These are phyloP conservation scores for Candida boleticola DNA, from an alignment of 805 yeast genomes.

Conservation along the genomic window DNA sequence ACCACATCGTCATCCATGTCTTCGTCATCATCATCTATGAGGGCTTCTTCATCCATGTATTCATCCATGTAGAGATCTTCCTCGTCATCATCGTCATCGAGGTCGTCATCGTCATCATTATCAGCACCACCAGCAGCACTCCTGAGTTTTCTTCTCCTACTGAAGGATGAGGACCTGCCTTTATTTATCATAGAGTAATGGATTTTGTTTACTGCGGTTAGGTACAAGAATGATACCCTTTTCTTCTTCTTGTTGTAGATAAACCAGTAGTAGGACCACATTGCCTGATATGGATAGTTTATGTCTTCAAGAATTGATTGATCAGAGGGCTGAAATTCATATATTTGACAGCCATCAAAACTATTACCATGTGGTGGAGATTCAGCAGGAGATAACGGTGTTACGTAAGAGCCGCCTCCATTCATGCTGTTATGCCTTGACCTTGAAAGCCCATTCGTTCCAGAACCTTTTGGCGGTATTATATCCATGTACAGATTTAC, in stretches of 20 bases:
- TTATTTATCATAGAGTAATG: conserved; percentile 34
- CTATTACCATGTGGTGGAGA: conserved; percentile 13
- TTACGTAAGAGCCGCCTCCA: conserved; percentile 6
- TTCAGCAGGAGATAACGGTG: conserved; percentile 11
- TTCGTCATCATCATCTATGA: conserved; percentile 16
- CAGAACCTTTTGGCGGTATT: conserved; percentile 27
- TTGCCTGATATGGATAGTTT: conserved; percentile 43
- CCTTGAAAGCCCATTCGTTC: conserved; percentile 7
- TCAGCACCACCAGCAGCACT: conserved; percentile 9
- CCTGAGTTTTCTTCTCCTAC: conserved; percentile 7
- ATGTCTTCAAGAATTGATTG: conserved; percentile 61
- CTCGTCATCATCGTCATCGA: conserved; percentile 22
- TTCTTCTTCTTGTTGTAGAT: conserved; percentile 87
- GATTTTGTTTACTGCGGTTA: conserved; percentile 49
- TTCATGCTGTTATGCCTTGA: conserved; percentile 27
- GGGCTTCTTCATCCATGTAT: conserved; percentile 15
- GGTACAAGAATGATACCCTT: conserved; percentile 82
- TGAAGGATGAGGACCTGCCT: conserved; percentile 13
- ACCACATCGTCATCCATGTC: conserved; percentile 29
- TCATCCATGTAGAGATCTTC: conserved; percentile 22
- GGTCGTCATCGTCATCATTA: conserved; percentile 9
- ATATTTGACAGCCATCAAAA: conserved; percentile 53
- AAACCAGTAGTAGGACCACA: conserved; percentile 87
- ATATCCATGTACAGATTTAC: conserved; percentile 80
- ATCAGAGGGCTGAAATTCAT: conserved; percentile 62